Percentiles rank a stretch among this genome's conserved stretches.
Evolutionary conservation across 495 filamentous ascomycete species (phyloP).

Genomic region (Astrothelium subdiscretum): DNA sequence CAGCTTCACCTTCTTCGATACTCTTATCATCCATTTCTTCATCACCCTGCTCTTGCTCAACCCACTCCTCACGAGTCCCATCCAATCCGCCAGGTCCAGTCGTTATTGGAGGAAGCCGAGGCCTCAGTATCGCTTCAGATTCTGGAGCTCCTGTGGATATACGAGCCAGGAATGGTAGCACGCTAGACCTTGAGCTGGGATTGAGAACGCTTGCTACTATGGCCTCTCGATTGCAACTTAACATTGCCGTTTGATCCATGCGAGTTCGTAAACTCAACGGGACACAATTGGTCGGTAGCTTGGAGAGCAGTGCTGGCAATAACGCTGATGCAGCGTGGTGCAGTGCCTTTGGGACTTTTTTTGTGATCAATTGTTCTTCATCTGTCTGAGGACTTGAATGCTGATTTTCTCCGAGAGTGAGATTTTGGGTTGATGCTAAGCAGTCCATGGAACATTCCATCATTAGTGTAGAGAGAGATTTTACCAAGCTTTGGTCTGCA

Average conservation of each 20-base stretch:
- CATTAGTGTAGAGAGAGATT: constrained; percentile 38
- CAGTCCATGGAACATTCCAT: background rate
- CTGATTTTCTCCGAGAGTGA: constrained; percentile 9
- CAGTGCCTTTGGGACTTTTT: constrained; percentile 22
- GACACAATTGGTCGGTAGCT: constrained; percentile 49
- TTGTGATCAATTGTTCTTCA: constrained; percentile 39
- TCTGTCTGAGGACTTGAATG: constrained; percentile 29
- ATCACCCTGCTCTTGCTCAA: constrained; percentile 5
- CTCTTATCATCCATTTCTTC: constrained; percentile 13
- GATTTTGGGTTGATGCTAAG: constrained; percentile 34
- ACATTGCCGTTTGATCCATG: constrained; percentile 67
- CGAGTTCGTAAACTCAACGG: constrained; percentile 51
- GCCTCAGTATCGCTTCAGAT: constrained; percentile 62
- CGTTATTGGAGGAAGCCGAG: constrained; percentile 46
- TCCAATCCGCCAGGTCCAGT: constrained; percentile 9
- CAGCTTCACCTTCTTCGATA: constrained; percentile 14
- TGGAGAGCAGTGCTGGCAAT: constrained; percentile 48
- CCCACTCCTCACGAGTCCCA: constrained; percentile 5
- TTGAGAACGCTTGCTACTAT: constrained; percentile 73
- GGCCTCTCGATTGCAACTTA: constrained; percentile 50
- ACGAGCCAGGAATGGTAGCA: constrained; percentile 63
- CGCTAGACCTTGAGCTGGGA: constrained; percentile 48
- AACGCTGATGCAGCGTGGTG: constrained; percentile 43
- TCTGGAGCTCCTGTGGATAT: constrained; percentile 45
- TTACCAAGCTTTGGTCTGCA: constrained; percentile 52